Evolutionary conservation across 1,139 yeast species (phyloP), one percentile per base, ranked within the genome.

Genomic region (Taphrina populina): DNA sequence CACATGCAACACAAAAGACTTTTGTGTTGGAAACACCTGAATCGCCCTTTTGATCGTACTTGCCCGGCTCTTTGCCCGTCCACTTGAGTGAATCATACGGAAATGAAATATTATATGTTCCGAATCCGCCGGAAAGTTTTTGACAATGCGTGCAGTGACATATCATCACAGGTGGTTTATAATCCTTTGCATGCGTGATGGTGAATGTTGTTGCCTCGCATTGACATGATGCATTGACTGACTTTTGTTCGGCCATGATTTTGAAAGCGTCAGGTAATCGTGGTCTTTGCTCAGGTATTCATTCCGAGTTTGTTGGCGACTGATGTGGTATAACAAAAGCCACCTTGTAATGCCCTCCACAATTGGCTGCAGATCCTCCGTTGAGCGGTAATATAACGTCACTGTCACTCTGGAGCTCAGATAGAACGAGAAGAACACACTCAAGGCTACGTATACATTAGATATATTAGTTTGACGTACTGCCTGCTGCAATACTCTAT

Each of bases 121-220:
- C 32, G 45, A 40, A 40, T 13, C 45, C 45, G 10, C 45, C 45
- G 13, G 45, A 40, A 21, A 40, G 34, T 6, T 15, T 24, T 15
- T 40, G 45, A 17, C 45, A 40, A 15, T 40, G 29, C 8, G 8
- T 40, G 45, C 45, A 40, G 24, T 40, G 45, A 27, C 45, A 40
- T 10, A 40, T 19, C 45, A 40, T 40, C 23, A 40, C 45, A 20
- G 45, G 45, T 26, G 45, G 45, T 13, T 26, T 27, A 10, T 27
- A 40, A 23, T 24, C 32, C 11, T 40, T 13, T 13, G 24, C 45
- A 26, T 40, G 45, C 23, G 45, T 40, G 34, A 40, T 40, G 19
- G 3, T 17, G 23, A 40, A 40, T 11, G 45, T 26, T 17, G 45
- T 40, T 10, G 24, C 34, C 10, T n/a, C 6, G 13, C 45, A 40